Conservation (phyloP, 805 yeast species). For the Sugiyamaella marilandica region DNA sequence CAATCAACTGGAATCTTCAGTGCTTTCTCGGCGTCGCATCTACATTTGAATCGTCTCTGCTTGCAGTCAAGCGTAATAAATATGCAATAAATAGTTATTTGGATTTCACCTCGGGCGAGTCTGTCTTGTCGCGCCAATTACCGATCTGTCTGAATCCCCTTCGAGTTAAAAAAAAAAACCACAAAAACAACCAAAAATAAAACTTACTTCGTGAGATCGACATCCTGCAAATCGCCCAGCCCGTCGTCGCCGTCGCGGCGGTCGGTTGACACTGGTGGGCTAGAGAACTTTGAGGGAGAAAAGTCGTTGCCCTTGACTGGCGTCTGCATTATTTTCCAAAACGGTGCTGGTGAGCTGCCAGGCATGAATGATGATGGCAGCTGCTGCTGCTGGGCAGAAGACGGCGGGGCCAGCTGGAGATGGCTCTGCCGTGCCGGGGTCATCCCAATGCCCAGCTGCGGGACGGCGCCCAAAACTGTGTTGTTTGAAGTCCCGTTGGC, state of each 20-base stretch:
- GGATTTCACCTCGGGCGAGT: conserved; percentile 1
- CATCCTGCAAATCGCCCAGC: conserved; percentile 43
- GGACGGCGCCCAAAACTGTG: conserved; percentile 2
- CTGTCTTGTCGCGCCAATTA: conserved; percentile 21
- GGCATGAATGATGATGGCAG: conserved; percentile 43
- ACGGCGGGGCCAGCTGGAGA: conserved; percentile 35
- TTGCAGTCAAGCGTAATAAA: background rate
- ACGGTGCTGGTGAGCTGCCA: conserved; percentile 72
- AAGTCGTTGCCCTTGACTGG: conserved; percentile 23
- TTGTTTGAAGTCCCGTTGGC: background rate
- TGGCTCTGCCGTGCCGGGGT: conserved; percentile 26
- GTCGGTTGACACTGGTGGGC: conserved; percentile 21
- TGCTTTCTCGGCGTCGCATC: no score
- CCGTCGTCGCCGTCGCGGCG: conserved; percentile 18
- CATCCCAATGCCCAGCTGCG: conserved; percentile 8
- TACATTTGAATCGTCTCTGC: no score
- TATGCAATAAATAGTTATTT: conserved; percentile 3
- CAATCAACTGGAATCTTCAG: no score
- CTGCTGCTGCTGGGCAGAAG: conserved; percentile 32
- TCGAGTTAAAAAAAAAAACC: conserved; percentile 12
- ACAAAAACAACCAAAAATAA: background rate
- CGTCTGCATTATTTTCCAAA: conserved; percentile 83
- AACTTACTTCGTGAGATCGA: conserved; percentile 37
- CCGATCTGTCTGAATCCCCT: conserved; percentile 39
- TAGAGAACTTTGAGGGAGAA: conserved; percentile 30